A percentile compares a stretch with the other conserved stretches of the same genome.
Conservation (phyloP, 2,329 filamentous ascomycete genomes). For the Stromatinia cepivora region DNA sequence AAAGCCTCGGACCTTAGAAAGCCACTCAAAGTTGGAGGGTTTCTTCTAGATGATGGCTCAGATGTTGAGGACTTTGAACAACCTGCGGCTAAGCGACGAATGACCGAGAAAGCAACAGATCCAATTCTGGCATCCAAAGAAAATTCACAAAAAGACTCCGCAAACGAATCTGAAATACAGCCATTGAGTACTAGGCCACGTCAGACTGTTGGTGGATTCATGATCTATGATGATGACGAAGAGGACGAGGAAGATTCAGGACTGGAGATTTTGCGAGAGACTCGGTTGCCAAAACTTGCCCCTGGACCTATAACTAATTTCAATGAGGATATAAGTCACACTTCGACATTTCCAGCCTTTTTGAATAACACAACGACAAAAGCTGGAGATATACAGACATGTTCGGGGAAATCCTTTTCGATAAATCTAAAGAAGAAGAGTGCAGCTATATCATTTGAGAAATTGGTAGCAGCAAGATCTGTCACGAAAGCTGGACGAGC, state of each 20-base stretch:
- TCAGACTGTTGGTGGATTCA: conserved; percentile 25
- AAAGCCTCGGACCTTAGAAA: conserved; percentile 40
- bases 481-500: conserved; percentile 66
- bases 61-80: conserved; percentile 43
- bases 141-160: conserved; percentile 1
- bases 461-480: conserved; percentile 67
- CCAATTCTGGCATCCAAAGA: not conserved
- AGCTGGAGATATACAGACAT: conserved; percentile 36
- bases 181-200: not conserved
- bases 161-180: not conserved
- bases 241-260: conserved; percentile 19
- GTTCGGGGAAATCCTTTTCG: conserved; percentile 53
- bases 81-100: conserved; percentile 47
- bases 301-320: not conserved
- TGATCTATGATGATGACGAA: conserved; percentile 26
- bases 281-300: conserved; percentile 14
- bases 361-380: conserved; percentile 28
- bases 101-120: conserved; percentile 40
- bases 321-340: not conserved
- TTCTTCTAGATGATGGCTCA: conserved; percentile 48
- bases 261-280: conserved; percentile 10
- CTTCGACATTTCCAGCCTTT: conserved; percentile 32
- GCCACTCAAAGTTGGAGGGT: conserved; percentile 46
- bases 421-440: conserved; percentile 55
- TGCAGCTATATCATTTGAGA: conserved; percentile 58